phyloP scores from a whole-genome alignment of 1,139 yeast species.

The Lizanozyma gosingica region DNA sequence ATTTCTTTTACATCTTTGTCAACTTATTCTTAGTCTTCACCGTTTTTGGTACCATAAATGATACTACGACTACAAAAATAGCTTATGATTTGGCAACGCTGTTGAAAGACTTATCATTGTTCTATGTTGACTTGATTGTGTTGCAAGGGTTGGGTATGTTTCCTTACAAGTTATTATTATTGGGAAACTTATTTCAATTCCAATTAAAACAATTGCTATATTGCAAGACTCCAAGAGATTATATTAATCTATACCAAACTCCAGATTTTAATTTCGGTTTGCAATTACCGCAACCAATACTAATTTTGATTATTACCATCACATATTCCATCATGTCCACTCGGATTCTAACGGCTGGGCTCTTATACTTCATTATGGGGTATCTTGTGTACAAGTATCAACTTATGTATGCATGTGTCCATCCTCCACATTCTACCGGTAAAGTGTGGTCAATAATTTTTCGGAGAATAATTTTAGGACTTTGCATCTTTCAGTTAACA shows the following conservation, averaged over 20 bases:
- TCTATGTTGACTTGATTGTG: conserved; percentile 65
- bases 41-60: conserved; percentile 71
- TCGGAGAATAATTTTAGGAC: conserved; percentile 63
- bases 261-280: conserved; percentile 76
- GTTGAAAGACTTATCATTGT: conserved; percentile 56
- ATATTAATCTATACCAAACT: conserved; percentile 62
- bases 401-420: conserved; percentile 69
- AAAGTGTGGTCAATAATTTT: conserved; percentile 80
- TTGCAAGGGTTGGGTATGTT: conserved; percentile 74
- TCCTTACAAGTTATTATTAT: conserved; percentile 51
- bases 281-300: conserved; percentile 71
- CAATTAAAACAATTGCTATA: conserved; percentile 27
- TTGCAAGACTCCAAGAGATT: conserved; percentile 61
- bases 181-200: conserved; percentile 30
- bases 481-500: conserved; percentile 72
- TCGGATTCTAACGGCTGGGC: conserved; percentile 64
- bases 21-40: conserved; percentile 73
- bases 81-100: conserved; percentile 70
- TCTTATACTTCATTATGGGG: conserved; percentile 65
- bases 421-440: conserved; percentile 85
- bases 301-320: conserved; percentile 65
- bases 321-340: conserved; percentile 74
- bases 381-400: conserved; percentile 77
- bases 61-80: conserved; percentile 66
- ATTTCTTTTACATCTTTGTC: conserved; percentile 70